Evolutionary conservation across 2,329 filamentous ascomycete species (phyloP).

Genomic region (Penicillium sp.): DNA sequence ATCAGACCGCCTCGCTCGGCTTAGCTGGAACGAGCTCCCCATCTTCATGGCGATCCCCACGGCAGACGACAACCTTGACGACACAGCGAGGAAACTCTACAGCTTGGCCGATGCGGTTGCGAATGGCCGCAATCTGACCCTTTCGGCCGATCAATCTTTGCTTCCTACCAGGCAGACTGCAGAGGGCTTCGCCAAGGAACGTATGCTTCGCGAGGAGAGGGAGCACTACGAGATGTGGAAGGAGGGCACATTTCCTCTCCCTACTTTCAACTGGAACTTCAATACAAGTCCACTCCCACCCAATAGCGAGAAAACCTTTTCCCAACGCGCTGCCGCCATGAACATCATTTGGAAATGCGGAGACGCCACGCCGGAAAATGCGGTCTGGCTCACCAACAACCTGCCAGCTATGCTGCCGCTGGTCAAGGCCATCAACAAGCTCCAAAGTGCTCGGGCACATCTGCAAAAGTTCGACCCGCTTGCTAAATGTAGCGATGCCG

Average conservation of each 20-base stretch:
- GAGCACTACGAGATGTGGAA: slow-evolving; percentile 15
- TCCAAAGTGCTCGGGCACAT: slow-evolving; percentile 21
- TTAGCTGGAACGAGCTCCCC: slow-evolving; percentile 20
- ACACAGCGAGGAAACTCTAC: slow-evolving; percentile 10
- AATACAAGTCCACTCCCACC: background rate
- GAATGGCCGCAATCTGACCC: slow-evolving; percentile 5
- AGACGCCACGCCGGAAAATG: slow-evolving; percentile 19
- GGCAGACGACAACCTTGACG: slow-evolving; percentile 20
- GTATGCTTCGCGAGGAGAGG: slow-evolving; percentile 10
- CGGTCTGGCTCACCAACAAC: slow-evolving; percentile 28
- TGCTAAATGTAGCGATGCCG: slow-evolving; percentile 18
- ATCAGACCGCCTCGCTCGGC: background rate
- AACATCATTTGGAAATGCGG: slow-evolving; percentile 11
- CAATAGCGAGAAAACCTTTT: slow-evolving; percentile 6
- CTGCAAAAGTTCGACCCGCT: slow-evolving; percentile 8
- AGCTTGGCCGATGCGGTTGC: slow-evolving; percentile 8
- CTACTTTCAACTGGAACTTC: slow-evolving; percentile 8
- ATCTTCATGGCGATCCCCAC: slow-evolving; percentile 12
- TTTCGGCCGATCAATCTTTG: background rate
- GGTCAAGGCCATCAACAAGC: slow-evolving; percentile 29
- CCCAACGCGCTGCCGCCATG: slow-evolving; percentile 18
- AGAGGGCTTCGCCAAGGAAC: slow-evolving; percentile 16
- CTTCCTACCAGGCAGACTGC: background rate
- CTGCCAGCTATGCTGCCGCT: slow-evolving; percentile 21
- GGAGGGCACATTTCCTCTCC: background rate